phyloP scores from a whole-genome alignment of 441 rosid genomes.

The Aquilaria agallochum region DNA sequence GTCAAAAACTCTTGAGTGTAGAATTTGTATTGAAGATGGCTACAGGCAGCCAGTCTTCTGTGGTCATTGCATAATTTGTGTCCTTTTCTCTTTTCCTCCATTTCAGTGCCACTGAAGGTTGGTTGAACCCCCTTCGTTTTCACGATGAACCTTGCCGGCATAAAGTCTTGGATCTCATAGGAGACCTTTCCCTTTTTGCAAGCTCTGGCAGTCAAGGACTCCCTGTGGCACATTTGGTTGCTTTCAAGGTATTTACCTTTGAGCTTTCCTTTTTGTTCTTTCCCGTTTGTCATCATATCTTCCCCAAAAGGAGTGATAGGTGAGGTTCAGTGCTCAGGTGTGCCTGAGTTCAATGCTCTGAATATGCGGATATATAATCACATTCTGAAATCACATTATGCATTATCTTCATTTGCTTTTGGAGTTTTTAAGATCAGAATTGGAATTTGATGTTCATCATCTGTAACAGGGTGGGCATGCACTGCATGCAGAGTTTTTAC shows the following conservation, averaged over 20 bases:
- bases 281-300: constrained; percentile 2
- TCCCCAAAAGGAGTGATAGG: neutral
- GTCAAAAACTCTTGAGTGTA: neutral
- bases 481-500: constrained; percentile 55
- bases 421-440: neutral
- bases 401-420: neutral
- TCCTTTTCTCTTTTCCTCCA: constrained; percentile 10
- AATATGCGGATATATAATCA: too few relatives aligned
- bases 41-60: neutral
- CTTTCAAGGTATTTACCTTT: constrained; percentile 50
- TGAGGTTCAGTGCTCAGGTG: neutral
- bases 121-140: constrained; percentile 80
- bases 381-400: too few relatives aligned
- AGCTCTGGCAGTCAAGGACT: constrained; percentile 74
- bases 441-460: neutral
- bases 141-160: constrained; percentile 82
- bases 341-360: neutral
- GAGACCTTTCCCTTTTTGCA: constrained; percentile 82
- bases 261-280: neutral
- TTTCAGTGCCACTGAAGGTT: constrained; percentile 66
- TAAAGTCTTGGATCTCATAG: constrained; percentile 82
- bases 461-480: constrained; percentile 72
- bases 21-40: too few relatives aligned
- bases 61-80: neutral
- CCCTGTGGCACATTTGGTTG: constrained; percentile 73